Conservation (phyloP, 306 rosid species). For the Myrica gale region DNA sequence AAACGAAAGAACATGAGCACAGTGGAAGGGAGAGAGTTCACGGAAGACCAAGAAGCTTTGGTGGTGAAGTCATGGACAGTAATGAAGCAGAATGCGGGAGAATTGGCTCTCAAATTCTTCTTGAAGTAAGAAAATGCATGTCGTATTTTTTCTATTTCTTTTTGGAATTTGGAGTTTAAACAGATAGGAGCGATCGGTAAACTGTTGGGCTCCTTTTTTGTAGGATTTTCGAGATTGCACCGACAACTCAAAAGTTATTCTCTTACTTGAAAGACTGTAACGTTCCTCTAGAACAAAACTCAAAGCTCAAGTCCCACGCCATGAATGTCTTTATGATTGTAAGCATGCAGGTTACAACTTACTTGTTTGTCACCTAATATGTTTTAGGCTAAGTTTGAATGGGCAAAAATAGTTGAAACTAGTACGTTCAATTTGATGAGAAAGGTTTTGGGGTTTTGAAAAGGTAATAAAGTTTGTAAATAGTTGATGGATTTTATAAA, state of each 20-base stretch:
- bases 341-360: constrained; percentile 9
- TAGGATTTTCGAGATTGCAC: constrained; percentile 88
- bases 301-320: constrained; percentile 87
- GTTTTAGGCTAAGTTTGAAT: background rate
- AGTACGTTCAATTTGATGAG: too few relatives aligned
- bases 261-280: constrained; percentile 68
- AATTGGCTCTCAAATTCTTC: constrained; percentile 65
- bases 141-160: background rate
- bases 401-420: too few relatives aligned
- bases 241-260: constrained; percentile 70
- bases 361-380: too few relatives aligned
- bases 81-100: constrained; percentile 69
- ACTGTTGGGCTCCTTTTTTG: too few relatives aligned
- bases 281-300: constrained; percentile 72
- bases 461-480: too few relatives aligned
- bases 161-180: background rate
- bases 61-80: constrained; percentile 60
- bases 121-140: constrained; percentile 46
- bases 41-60: constrained; percentile 72
- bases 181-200: background rate
- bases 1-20: constrained; percentile 27
- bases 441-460: too few relatives aligned
- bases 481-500: too few relatives aligned
- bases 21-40: constrained; percentile 43
- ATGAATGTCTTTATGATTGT: constrained; percentile 73